These are phyloP conservation scores for Populus hybrid DNA, from an alignment of 441 rosid species.

Conservation along the genomic window DNA sequence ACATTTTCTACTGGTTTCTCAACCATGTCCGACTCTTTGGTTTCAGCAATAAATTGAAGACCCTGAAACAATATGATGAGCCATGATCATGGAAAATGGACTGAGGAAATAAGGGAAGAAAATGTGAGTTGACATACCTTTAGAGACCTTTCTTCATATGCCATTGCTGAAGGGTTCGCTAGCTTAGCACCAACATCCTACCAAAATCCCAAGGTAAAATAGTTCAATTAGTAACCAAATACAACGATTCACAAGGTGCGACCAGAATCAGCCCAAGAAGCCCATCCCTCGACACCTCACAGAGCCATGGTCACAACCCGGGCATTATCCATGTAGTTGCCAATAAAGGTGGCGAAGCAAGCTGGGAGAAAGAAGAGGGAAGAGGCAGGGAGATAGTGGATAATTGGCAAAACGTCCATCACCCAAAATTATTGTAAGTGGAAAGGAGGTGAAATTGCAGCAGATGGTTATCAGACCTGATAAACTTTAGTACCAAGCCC, in stretches of 20 bases:
- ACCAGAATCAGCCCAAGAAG: neutral
- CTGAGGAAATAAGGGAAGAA: neutral
- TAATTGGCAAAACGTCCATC: neutral
- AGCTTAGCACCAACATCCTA: slow-evolving; percentile 54
- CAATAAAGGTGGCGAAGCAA: neutral
- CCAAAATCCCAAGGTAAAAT: slow-evolving; percentile 9
- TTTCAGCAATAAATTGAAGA: slow-evolving; percentile 64
- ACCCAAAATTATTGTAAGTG: too few relatives aligned
- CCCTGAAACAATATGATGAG: slow-evolving; percentile 48
- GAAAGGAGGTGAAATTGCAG: neutral
- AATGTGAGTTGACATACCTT: slow-evolving; percentile 37
- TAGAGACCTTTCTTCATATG: slow-evolving; percentile 38
- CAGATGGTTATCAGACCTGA: slow-evolving; percentile 36
- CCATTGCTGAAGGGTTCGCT: slow-evolving; percentile 37
- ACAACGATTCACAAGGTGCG: neutral
- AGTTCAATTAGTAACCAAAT: neutral
- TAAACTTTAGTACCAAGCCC: slow-evolving; percentile 34
- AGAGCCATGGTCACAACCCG: neutral
- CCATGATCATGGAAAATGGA: neutral
- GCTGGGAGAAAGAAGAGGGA: neutral
- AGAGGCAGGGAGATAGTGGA: neutral
- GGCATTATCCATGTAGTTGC: neutral
- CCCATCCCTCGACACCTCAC: neutral
- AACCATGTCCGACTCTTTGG: slow-evolving; percentile 23
- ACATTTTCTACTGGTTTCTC: slow-evolving; percentile 19